Evolutionary conservation across 345 rosid species (phyloP).

Genomic region (Orychophragmus violaceus): DNA sequence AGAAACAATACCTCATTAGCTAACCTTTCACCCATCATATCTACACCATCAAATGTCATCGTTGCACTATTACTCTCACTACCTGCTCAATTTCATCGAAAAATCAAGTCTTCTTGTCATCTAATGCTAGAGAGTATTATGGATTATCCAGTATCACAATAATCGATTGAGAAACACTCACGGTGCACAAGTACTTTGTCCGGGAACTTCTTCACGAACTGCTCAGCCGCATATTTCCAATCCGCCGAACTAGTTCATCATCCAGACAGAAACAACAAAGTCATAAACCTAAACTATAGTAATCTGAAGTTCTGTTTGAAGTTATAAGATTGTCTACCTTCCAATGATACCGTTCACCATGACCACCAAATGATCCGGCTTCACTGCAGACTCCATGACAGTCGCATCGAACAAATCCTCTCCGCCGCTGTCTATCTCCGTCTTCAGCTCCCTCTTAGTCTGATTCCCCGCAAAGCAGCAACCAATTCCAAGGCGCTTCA

Average conservation of each 20-base stretch:
- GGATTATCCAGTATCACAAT: background rate
- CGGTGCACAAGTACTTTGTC: conserved; percentile 79
- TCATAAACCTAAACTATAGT: background rate
- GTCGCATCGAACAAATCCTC: conserved; percentile 54
- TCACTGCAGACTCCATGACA: conserved; percentile 28
- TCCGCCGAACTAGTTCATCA: conserved; percentile 58
- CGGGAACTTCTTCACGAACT: conserved; percentile 79
- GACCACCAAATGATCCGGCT: conserved; percentile 69
- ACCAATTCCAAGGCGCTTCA: conserved; percentile 35
- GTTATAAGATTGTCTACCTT: conserved; percentile 35
- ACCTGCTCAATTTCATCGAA: conserved; percentile 42
- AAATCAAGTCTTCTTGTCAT: background rate
- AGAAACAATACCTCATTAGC: conserved; percentile 72
- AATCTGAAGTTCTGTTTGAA: background rate
- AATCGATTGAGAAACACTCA: conserved; percentile 41
- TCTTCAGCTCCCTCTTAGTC: conserved; percentile 25
- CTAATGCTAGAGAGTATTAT: too few relatives aligned
- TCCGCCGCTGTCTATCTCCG: conserved; percentile 63
- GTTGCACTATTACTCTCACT: conserved; percentile 73
- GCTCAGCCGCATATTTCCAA: conserved; percentile 87
- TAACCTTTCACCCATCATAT: conserved; percentile 87
- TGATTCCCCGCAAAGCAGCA: conserved; percentile 46
- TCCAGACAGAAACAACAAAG: background rate
- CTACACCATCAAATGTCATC: conserved; percentile 89
- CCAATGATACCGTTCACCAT: conserved; percentile 87